Conservation (phyloP, 2,329 filamentous ascomycete genomes). For the Domatiomyces catenatus region DNA sequence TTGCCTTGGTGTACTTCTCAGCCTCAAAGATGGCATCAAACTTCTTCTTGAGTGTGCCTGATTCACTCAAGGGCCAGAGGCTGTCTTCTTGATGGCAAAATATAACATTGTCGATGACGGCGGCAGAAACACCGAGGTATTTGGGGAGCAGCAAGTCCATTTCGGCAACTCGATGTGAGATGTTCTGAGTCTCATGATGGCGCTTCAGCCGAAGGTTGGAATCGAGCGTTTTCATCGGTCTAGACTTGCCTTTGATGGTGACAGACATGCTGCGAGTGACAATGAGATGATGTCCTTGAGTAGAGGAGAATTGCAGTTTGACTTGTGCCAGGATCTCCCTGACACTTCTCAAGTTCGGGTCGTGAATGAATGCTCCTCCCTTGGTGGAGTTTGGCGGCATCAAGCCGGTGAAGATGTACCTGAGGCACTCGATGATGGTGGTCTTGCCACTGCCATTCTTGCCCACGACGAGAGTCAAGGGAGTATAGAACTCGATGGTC, state of each 20-base stretch:
- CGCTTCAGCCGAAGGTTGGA: constrained; percentile 56
- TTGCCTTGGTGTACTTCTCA: constrained; percentile 89
- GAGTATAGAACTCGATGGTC: constrained; percentile 74
- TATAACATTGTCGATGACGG: constrained; percentile 85
- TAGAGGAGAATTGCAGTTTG: constrained; percentile 71
- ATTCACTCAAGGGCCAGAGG: constrained; percentile 88
- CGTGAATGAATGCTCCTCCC: constrained; percentile 90
- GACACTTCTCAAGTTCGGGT: constrained; percentile 74
- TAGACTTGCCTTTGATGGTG: constrained; percentile 64
- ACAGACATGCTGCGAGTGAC: constrained; percentile 72
- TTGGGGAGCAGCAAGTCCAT: constrained; percentile 72
- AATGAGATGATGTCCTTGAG: constrained; percentile 64
- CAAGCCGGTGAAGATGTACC: constrained; percentile 91
- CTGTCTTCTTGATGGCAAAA: constrained; percentile 99
- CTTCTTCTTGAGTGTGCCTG: constrained; percentile 68
- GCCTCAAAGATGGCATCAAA: constrained; percentile 99
- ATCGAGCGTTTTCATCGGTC: constrained; percentile 71
- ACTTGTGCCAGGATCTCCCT: constrained; percentile 84
- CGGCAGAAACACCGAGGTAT: constrained; percentile 74
- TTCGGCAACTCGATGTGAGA: constrained; percentile 67
- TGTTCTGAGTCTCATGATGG: constrained; percentile 61
- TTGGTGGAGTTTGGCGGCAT: constrained; percentile 70
- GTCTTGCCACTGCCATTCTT: constrained; percentile 97
- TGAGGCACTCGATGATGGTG: constrained; percentile 96
- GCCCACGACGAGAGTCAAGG: constrained; percentile 88